Evolutionary conservation across 139 green algal species (phyloP).

Genomic region (Zygnema circumcarinatum): DNA sequence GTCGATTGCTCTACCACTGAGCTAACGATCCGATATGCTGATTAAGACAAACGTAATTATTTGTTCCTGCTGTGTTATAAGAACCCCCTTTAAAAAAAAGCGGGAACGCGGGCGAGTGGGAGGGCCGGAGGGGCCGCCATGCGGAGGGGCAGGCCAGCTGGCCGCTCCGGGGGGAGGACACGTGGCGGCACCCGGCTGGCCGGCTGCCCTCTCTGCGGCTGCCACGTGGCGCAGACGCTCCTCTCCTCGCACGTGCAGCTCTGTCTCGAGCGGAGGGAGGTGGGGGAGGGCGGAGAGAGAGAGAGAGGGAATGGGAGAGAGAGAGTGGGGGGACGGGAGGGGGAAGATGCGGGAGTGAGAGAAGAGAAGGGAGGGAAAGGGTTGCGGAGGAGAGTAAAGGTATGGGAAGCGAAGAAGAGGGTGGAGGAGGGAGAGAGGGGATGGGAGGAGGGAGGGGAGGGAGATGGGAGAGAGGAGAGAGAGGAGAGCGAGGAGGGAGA

Average conservation of each 20-base stretch:
- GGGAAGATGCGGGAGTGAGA: not conserved
- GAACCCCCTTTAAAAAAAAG: too few relatives aligned
- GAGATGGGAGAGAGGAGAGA: too few relatives aligned
- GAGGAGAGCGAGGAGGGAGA: too few relatives aligned
- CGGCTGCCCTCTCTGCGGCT: not conserved
- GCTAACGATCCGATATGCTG: not conserved
- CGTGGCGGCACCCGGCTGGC: not conserved
- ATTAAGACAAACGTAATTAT: too few relatives aligned
- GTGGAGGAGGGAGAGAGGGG: not conserved
- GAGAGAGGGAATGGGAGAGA: not conserved
- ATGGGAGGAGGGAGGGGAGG: not conserved
- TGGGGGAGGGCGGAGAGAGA: conserved; percentile 7
- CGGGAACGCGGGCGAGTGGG: too few relatives aligned
- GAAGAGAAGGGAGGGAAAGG: conserved; percentile 17
- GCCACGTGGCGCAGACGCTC: not conserved
- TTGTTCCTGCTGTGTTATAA: too few relatives aligned
- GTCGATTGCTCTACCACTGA: not conserved
- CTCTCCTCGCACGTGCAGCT: not conserved
- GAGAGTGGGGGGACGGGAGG: not conserved
- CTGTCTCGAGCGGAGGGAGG: not conserved
- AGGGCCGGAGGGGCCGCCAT: too few relatives aligned
- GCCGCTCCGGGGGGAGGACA: not conserved
- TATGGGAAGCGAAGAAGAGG: not conserved
- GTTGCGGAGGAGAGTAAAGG: not conserved
- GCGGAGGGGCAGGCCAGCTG: too few relatives aligned